A percentile compares a stretch with the other conserved stretches of the same genome.
Evolutionary conservation across 2,329 filamentous ascomycete species (phyloP).

Genomic region (Plenodomus lindquistii): DNA sequence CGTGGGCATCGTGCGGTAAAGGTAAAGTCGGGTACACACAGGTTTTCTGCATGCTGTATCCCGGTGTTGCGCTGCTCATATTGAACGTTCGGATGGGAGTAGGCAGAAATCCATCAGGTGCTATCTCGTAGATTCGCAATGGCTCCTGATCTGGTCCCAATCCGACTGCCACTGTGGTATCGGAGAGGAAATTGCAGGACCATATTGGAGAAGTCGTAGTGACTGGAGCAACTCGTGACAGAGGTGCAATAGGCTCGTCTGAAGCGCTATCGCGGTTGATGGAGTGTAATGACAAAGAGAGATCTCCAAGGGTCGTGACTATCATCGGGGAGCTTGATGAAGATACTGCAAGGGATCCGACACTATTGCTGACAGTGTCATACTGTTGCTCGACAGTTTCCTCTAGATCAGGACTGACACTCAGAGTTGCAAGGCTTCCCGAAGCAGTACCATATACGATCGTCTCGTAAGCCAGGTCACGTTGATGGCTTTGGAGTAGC

Average conservation of each 20-base stretch:
- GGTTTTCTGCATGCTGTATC: constrained; percentile 11
- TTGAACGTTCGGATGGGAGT: constrained; percentile 47
- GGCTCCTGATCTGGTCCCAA: constrained; percentile 49
- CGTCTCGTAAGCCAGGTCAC: constrained; percentile 45
- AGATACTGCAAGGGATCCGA: constrained; percentile 56
- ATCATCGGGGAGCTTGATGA: constrained; percentile 49
- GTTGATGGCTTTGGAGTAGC: constrained; percentile 52
- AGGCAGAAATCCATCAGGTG: constrained; percentile 48
- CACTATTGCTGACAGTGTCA: constrained; percentile 48
- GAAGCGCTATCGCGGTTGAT: constrained; percentile 31
- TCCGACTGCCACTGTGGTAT: constrained; percentile 57
- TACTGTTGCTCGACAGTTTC: constrained; percentile 33
- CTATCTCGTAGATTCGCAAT: constrained; percentile 56
- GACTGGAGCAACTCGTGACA: constrained; percentile 22
- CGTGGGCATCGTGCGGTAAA: constrained; percentile 37
- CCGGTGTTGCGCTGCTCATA: constrained; percentile 10
- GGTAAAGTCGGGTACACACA: constrained; percentile 54
- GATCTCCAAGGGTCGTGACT: constrained; percentile 56
- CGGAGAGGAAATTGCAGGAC: constrained; percentile 59
- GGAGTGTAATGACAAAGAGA: constrained; percentile 52
- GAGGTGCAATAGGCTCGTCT: constrained; percentile 25
- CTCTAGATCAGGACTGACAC: constrained; percentile 15
- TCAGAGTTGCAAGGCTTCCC: constrained; percentile 52
- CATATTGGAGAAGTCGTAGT: constrained; percentile 42
- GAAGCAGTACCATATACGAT: constrained; percentile 61